Base-by-base conservation (phyloP, 345 rosid species). In the Syzygium oleosum region DNA sequence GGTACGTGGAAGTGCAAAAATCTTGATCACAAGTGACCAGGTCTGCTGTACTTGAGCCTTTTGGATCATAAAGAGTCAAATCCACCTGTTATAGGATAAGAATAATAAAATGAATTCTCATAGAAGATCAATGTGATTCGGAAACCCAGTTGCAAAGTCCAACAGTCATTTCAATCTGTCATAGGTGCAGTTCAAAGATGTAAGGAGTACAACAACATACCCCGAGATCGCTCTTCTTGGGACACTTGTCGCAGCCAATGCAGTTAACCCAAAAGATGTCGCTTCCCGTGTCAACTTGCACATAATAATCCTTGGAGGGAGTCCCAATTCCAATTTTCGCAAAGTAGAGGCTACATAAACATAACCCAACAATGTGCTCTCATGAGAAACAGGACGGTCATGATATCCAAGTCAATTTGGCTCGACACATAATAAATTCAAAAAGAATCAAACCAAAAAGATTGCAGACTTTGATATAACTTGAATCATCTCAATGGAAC, bases 281-380 rank as follows among this genome's bases (percentile, higher is more conserved):
- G 90, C 99, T 97, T 87, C 99, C 99, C 17, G 99, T 96, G 80
- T 97, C 99, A 85, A 97, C 96, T 93, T 97, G 99, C 58, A 97
- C 99, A 54, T 90, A 92, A 87, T 92, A 95, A 49, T 96, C 98
- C 88, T 92, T 92, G 83, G 99, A 84, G 51, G 99, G 99, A 21
- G 89, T 88, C 68, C 99, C 99, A 4, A 97, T 88, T 79, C 93
- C 94, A 89, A 96, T 93, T 90, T 89, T 92, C 11, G 98, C 91
- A 86, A 90, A 97, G 92, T 96, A 97, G 73, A 97, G 93, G 91
- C 99, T 97, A 87, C 61, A 88, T 19, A 52, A 92, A 87, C 61
- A 88, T 15, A 52, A 92, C 84, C 86, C 34, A 83, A 87, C 79
- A 94, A 90, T 86, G 80, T 11, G 25, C 43, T 17, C 46, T 9